These are phyloP conservation scores for Phytophthora pluvialis DNA, from an alignment of 352 stramenopile genomes.

Conservation along the genomic window DNA sequence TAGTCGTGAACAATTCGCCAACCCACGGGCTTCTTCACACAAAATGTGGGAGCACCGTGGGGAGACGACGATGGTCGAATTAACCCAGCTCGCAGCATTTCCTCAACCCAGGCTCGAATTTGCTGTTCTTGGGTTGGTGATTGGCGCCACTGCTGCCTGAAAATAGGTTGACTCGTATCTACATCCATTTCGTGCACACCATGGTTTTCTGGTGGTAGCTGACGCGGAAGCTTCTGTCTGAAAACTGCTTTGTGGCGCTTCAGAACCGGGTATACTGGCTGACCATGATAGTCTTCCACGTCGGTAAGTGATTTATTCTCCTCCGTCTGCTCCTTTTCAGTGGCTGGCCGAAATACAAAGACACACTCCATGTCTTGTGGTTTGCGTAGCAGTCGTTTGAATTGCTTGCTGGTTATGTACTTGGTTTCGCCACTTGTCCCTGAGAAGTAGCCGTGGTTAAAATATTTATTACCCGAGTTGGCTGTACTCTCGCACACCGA, in stretches of 20 bases:
- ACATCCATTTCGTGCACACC: not conserved
- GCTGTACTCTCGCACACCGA: too few species aligned
- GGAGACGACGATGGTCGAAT: conserved; percentile 25
- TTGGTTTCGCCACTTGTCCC: too few species aligned
- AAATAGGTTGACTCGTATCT: not conserved
- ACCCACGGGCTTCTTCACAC: conserved; percentile 32
- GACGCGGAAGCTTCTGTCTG: not conserved
- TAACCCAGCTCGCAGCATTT: conserved; percentile 3
- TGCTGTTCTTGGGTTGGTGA: conserved; percentile 16
- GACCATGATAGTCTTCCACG: not conserved
- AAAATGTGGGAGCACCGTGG: conserved; percentile 7
- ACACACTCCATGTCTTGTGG: too few species aligned
- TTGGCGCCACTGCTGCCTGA: not conserved
- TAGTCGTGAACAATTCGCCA: conserved; percentile 39
- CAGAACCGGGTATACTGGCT: not conserved
- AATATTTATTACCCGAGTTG: too few species aligned
- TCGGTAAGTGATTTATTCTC: not conserved
- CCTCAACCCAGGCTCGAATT: conserved; percentile 11
- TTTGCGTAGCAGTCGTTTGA: too few species aligned
- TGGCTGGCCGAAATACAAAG: too few species aligned
- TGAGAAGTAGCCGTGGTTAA: too few species aligned
- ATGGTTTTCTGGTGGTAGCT: not conserved
- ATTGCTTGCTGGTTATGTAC: too few species aligned
- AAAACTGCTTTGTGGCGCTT: not conserved
- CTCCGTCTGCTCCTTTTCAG: too few species aligned